Evolutionary conservation across 306 rosid genomes (phyloP), one percentile per base, ranked within the genome.

Genomic region (Dryas drummondii): DNA sequence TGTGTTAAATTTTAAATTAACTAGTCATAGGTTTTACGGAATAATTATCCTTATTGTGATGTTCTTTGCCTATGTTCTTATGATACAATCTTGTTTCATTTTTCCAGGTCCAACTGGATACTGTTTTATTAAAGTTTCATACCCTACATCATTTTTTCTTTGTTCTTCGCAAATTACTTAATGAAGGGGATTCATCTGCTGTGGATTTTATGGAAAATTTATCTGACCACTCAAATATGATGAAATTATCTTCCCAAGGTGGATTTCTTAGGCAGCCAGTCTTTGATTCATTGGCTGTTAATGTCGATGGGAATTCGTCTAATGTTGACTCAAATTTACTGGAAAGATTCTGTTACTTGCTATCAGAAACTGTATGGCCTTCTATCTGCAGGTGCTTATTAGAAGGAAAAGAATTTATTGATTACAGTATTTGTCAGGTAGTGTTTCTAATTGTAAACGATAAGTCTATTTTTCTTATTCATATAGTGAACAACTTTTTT

Each of bases 201-300:
- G 53, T 62, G 61, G 85, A 70, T 68, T 40, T 74, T 67, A 76
- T 76, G 6, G 88, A 73, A 64, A 32, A 32, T 32, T 32, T 32
- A 32, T 61, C 78, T 16, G 70, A 80, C 79, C 82, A 70, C 72
- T 65, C 66, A 62, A 77, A 64, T 65, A 76, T 66, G 56, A 72
- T 82, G n/a, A 86, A 72, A 22, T 81, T 86, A 55, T 90, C 90
- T 81, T 80, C 91, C 62, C 87, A 90, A 78, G 98, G 98, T 26
- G 98, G 98, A 76, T 94, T 94, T 87, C 71, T 94, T 79, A 90
- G 82, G 87, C 98, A 83, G 84, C 94, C 96, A 26, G 68, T 73
- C 73, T 86, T 85, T 78, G 87, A 79, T 79, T 81, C 84, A 71
- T 57, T 68, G 46, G 81, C 86, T 53, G 73, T 55, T 76, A 83